Percentiles rank a stretch among this genome's conserved stretches.
phyloP scores from a whole-genome alignment of 768 basidiomycete genomes.

The Pleurotus pulmonarius region DNA sequence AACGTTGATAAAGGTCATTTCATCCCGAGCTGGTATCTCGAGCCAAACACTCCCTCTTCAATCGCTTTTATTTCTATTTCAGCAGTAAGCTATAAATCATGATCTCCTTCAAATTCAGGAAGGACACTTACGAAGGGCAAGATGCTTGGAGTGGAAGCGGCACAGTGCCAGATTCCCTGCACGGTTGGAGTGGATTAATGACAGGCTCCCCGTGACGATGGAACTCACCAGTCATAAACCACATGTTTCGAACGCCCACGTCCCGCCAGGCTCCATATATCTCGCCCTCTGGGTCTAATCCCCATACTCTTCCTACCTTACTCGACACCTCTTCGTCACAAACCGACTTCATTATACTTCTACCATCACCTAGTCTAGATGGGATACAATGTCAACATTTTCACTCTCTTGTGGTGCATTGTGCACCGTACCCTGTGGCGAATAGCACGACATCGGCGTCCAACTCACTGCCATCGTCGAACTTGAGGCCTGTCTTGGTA shows the following conservation, averaged over 20 bases:
- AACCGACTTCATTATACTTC: constrained; percentile 32
- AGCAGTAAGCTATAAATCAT: background rate
- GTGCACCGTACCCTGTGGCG: constrained; percentile 45
- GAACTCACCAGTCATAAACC: constrained; percentile 53
- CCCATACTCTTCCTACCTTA: constrained; percentile 52
- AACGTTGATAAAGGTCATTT: no score
- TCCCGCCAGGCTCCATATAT: constrained; percentile 46
- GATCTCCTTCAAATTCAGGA: background rate
- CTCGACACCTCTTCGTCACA: constrained; percentile 42
- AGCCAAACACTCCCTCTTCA: constrained; percentile 45
- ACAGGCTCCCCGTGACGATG: background rate
- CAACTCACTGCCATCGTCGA: constrained; percentile 44
- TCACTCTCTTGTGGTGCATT: no score
- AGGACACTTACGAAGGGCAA: constrained; percentile 57
- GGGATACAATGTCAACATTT: no score
- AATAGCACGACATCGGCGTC: constrained; percentile 56
- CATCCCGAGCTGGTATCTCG: no score
- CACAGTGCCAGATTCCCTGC: constrained; percentile 55
- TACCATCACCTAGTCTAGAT: constrained; percentile 42
- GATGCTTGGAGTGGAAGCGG: constrained; percentile 64
- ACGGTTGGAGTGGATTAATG: background rate
- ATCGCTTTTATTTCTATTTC: constrained; percentile 65
- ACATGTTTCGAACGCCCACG: constrained; percentile 48
- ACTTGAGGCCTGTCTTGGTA: constrained; percentile 39
- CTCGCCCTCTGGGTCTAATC: constrained; percentile 64